phyloP scores from a whole-genome alignment of 129 eudicot species.

The Flaveria trinervia region DNA sequence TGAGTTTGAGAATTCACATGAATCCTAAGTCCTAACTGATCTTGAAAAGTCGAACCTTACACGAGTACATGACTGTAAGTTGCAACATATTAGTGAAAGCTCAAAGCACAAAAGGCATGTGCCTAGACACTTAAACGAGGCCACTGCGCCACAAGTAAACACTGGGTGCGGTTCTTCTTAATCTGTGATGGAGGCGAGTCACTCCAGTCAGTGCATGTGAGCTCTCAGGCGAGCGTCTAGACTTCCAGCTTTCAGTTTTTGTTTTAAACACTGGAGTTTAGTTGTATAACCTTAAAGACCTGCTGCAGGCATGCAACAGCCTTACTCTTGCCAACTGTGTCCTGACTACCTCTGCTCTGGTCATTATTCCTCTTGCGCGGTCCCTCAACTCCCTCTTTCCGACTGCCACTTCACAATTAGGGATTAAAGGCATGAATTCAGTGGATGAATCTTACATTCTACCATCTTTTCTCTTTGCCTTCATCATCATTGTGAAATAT shows the following conservation, averaged over 20 bases:
- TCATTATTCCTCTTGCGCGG: neutral
- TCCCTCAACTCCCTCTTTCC: neutral
- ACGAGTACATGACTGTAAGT: too few species aligned
- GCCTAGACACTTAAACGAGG: neutral
- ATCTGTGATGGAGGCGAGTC: neutral
- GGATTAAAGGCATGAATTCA: neutral
- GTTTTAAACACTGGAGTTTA: neutral
- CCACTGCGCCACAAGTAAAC: neutral
- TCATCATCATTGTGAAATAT: neutral
- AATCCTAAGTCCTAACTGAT: conserved; percentile 6
- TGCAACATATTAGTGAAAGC: neutral
- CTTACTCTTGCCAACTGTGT: neutral
- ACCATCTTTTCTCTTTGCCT: neutral
- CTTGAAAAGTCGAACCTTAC: neutral
- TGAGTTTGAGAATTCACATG: neutral
- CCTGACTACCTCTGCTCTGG: neutral
- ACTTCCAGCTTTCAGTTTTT: neutral
- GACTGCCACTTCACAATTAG: neutral
- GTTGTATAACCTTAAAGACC: neutral
- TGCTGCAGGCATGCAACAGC: neutral
- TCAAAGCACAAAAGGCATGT: neutral
- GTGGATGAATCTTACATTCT: neutral
- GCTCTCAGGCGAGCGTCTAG: neutral
- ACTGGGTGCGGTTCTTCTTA: neutral
- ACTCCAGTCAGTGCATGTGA: neutral